phyloP scores from a whole-genome alignment of 2,329 filamentous ascomycete genomes.

The Stachybotrys echinatus region DNA sequence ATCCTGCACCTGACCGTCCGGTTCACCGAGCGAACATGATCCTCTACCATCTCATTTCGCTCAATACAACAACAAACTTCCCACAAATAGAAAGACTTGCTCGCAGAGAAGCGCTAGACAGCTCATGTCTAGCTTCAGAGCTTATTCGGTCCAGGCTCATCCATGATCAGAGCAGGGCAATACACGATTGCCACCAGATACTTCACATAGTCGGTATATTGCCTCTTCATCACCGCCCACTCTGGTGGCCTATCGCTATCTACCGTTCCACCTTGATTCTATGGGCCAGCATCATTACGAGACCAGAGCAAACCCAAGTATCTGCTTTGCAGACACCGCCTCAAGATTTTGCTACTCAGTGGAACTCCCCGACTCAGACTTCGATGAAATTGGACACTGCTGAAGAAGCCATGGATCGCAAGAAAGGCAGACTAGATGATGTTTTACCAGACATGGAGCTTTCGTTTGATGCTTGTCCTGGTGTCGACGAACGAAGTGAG shows the following conservation, averaged over 20 bases:
- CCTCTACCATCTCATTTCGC: conserved; percentile 64
- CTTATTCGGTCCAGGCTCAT: conserved; percentile 59
- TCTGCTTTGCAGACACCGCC: neutral
- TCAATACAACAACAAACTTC: conserved; percentile 65
- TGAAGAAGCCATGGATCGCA: too few relatives aligned
- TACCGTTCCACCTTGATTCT: conserved; percentile 62
- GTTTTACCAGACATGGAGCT: too few relatives aligned
- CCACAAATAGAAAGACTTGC: conserved; percentile 62
- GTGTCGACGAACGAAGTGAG: too few relatives aligned
- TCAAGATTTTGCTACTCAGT: too few relatives aligned
- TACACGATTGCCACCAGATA: conserved; percentile 65
- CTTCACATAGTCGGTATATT: conserved; percentile 56
- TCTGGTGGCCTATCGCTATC: conserved; percentile 66
- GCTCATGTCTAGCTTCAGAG: conserved; percentile 47
- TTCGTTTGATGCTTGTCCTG: too few relatives aligned
- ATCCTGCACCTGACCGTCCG: neutral
- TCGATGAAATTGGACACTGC: too few relatives aligned
- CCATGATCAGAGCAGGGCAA: conserved; percentile 55
- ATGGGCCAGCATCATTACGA: conserved; percentile 53
- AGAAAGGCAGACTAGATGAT: too few relatives aligned
- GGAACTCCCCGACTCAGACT: too few relatives aligned
- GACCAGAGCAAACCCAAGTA: neutral
- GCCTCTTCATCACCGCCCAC: conserved; percentile 54
- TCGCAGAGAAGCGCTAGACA: conserved; percentile 53
- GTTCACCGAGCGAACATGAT: conserved; percentile 34